Evolutionary conservation across 106 monocot genomes (phyloP).

Genomic region (Triglochin maritima): DNA sequence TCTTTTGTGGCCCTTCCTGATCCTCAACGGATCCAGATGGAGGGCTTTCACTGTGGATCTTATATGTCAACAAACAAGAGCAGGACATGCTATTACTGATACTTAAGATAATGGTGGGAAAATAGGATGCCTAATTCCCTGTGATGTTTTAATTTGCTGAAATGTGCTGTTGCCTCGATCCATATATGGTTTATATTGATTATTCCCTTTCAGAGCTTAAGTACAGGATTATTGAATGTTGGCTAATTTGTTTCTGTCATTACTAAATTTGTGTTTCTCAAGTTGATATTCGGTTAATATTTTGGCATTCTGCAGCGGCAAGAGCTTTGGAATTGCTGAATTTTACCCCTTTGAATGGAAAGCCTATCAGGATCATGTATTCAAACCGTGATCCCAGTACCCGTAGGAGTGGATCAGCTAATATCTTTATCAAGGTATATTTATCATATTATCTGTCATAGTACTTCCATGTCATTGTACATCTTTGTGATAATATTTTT

Average conservation of each 20-base stretch:
- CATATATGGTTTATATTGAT: too few species aligned
- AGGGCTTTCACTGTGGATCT: too few species aligned
- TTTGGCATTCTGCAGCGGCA: slow-evolving; percentile 32
- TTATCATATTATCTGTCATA: neutral
- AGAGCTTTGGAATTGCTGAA: slow-evolving; percentile 74
- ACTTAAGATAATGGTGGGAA: neutral
- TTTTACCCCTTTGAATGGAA: slow-evolving; percentile 61
- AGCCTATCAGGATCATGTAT: slow-evolving; percentile 83
- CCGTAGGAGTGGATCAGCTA: slow-evolving; percentile 74
- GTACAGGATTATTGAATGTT: neutral
- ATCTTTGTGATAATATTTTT: neutral
- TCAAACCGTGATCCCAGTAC: slow-evolving; percentile 86
- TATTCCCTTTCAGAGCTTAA: too few species aligned
- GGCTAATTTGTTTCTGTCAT: neutral
- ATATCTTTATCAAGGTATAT: slow-evolving; percentile 87
- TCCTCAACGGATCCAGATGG: too few species aligned
- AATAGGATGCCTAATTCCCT: too few species aligned
- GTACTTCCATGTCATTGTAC: neutral
- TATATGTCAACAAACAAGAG: too few species aligned
- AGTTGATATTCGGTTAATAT: neutral
- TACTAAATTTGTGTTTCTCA: neutral
- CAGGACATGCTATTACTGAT: too few species aligned
- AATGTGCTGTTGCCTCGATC: too few species aligned
- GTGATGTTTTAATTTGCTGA: too few species aligned
- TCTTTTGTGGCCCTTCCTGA: too few species aligned